Conservation (phyloP, 179 eudicot species). For the Vitellaria paradoxa region DNA sequence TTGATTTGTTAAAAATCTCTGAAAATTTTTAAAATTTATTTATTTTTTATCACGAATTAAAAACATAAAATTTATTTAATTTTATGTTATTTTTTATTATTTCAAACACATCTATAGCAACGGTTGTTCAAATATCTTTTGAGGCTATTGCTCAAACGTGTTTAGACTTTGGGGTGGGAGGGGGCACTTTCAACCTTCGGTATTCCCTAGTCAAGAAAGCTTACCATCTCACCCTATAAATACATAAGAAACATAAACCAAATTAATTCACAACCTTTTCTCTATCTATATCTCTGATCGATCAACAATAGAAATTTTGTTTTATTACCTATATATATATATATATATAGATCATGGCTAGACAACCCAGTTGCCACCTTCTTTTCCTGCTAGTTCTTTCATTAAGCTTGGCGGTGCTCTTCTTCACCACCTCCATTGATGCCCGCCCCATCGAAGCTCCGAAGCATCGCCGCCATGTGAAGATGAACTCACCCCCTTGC, state of each 20-base stretch:
- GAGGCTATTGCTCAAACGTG: slow-evolving; percentile 1
- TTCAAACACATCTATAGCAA: too few species aligned
- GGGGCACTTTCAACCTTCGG: too few species aligned
- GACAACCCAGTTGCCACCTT: not conserved
- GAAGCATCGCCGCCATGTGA: not conserved
- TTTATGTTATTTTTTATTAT: too few species aligned
- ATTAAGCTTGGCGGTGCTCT: not conserved
- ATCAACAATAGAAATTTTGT: not conserved
- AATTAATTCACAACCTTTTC: too few species aligned
- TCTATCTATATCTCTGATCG: not conserved
- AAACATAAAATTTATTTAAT: too few species aligned
- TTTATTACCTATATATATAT: not conserved
- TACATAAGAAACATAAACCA: too few species aligned
- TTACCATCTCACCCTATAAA: not conserved
- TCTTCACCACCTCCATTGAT: not conserved
- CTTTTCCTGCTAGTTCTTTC: slow-evolving; percentile 9
- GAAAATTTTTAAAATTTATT: too few species aligned
- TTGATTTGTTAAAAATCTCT: too few species aligned
- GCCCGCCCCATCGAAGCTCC: not conserved
- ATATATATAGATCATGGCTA: slow-evolving; percentile 8
- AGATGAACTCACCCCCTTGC: not conserved
- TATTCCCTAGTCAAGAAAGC: not conserved
- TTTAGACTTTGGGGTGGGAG: not conserved
- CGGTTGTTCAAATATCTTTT: too few species aligned
- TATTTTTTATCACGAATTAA: too few species aligned